Conservation (phyloP, 176 grass and related monocot genomes). For the Hordeum vulgare region DNA sequence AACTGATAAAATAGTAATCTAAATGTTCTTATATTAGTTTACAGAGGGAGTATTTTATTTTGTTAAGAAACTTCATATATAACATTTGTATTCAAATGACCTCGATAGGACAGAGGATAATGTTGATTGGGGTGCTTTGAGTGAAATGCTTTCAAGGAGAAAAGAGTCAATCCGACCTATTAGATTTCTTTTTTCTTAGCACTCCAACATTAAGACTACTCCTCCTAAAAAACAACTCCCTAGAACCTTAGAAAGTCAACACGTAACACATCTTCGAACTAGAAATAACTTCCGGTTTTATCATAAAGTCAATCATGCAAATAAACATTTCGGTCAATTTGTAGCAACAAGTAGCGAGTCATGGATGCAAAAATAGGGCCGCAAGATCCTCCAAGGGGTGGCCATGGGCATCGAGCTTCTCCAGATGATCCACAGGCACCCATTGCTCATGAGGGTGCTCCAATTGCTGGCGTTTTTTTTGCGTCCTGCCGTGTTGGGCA, state of each 20-base stretch:
- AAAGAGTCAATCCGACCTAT: background rate
- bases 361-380: slow-evolving; percentile 67
- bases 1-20: no score
- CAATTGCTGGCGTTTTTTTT: slow-evolving; percentile 60
- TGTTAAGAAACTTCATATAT: no score
- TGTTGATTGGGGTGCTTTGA: no score
- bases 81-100: no score
- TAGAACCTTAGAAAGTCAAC: no score
- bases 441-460: slow-evolving; percentile 39
- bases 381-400: slow-evolving; percentile 67
- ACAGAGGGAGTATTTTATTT: no score
- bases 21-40: no score
- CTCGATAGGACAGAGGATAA: no score
- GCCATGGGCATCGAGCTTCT: slow-evolving; percentile 80
- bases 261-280: no score
- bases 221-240: no score
- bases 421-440: slow-evolving; percentile 42
- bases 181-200: no score
- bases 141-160: background rate
- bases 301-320: background rate
- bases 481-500: slow-evolving; percentile 54
- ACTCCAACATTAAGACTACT: background rate
- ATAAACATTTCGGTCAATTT: background rate
- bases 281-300: no score
- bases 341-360: slow-evolving; percentile 36